A percentile compares a stretch with the other conserved stretches of the same genome.
Conservation (phyloP, 2,329 filamentous ascomycete species). For the Trichoderma aggressivum region DNA sequence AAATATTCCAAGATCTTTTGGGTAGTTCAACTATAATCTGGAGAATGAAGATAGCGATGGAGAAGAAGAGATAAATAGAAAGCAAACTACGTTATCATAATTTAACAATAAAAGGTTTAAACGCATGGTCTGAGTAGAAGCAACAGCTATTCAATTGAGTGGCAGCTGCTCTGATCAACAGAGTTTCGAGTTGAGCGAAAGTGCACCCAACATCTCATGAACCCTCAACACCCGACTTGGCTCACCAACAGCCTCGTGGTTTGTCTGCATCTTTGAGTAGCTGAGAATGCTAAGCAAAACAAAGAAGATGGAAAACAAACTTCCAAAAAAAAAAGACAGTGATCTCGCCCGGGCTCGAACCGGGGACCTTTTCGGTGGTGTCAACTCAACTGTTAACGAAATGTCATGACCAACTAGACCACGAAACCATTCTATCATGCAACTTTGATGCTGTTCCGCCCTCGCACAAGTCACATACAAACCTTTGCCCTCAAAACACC, state of each 20-base stretch:
- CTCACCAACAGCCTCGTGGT: neutral
- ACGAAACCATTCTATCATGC: constrained; percentile 12
- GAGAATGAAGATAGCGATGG: neutral
- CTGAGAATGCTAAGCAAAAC: neutral
- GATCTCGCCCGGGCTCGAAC: constrained; percentile 21
- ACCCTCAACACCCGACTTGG: neutral
- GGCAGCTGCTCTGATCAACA: neutral
- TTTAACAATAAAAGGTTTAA: neutral
- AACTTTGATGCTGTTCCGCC: neutral
- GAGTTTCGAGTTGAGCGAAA: neutral
- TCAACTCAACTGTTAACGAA: constrained; percentile 18
- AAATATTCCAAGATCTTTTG: neutral
- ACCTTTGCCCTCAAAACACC: neutral
- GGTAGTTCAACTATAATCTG: neutral
- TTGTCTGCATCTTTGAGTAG: neutral
- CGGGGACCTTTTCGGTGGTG: constrained; percentile 21
- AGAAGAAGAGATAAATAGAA: neutral
- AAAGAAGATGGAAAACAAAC: neutral
- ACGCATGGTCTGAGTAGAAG: neutral
- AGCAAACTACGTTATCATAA: neutral
- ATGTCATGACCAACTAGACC: constrained; percentile 21
- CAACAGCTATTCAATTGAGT: neutral
- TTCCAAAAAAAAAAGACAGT: constrained; percentile 2
- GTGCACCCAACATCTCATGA: neutral
- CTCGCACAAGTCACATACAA: neutral